Base-by-base conservation (phyloP, 2,329 filamentous ascomycete genomes). In the Cordyceps militaris region DNA sequence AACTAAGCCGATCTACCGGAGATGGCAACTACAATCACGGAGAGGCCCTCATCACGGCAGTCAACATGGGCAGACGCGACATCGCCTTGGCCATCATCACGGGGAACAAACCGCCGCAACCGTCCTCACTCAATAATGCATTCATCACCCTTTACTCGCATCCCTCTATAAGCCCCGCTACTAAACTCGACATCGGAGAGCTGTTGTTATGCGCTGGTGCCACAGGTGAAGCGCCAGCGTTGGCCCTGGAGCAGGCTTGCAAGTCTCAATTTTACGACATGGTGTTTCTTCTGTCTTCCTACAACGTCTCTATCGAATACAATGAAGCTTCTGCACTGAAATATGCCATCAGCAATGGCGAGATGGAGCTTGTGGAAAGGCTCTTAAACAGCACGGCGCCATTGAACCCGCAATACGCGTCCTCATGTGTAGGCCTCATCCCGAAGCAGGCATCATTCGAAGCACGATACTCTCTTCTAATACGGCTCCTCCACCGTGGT, bases 181-280 rank as follows among this genome's bases (percentile, higher is more conserved):
- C 78, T 32, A 83, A 80, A 63, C 67, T 80, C 43, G 73, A 74
- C 2, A 70, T 85, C 60, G 73, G 79, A 0, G 81, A 86, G 64
- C 69, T 83, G 3, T 65, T 86, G 1, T 71, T 86, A 1, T 84
- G 82, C 55, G 81, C 79, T 1, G 82, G 83, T 0, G 81, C 82
- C 1, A 70, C 73, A 13, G 83, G 83, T 1, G 76, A 80, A 14
- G 69, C 73, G 1, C 68, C 81, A 1, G 74, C 79, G 0, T 68
- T 71, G 30, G 79, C 77, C 0, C 69, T 85, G 1, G 68, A 78
- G 7, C 70, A 76, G 32, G 78, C 81, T 0, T 78, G 76, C 53
- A 70, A 74, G 7, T 73, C 72, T 2, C 76, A 78, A 44, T 82
- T 79, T 59, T 73, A 78, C 57, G 79, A 82, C 42, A 79, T 84